These are phyloP conservation scores for Geranomyces michiganensis DNA, from an alignment of 192 early-diverging fungal genomes.

Conservation along the genomic window DNA sequence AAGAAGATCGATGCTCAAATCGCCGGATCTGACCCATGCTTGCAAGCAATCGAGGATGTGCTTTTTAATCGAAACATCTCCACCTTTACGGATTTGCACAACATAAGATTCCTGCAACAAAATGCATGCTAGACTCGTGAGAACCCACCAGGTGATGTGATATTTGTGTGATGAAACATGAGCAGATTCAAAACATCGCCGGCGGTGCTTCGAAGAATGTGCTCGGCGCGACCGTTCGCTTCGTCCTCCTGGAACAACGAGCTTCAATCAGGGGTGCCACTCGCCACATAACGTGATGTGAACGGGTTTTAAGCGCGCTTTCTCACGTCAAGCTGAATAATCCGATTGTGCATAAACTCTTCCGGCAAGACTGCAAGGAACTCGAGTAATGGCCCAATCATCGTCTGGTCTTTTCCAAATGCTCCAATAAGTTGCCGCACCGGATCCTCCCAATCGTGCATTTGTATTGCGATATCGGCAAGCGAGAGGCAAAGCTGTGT, in stretches of 20 bases:
- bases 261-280: not conserved
- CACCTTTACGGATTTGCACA: not conserved
- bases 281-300: too few relatives aligned
- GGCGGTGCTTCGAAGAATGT: conserved; percentile 68
- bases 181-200: conserved; percentile 72
- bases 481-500: conserved; percentile 82
- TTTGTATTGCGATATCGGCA: conserved; percentile 66
- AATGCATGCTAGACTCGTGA: not conserved
- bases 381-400: conserved; percentile 71
- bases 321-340: conserved; percentile 42
- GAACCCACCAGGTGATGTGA: conserved; percentile 13
- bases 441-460: conserved; percentile 76
- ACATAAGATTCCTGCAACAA: conserved; percentile 1
- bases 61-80: conserved; percentile 9
- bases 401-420: conserved; percentile 65
- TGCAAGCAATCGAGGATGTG: conserved; percentile 64
- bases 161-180: conserved; percentile 68
- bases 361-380: conserved; percentile 87
- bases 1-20: conserved; percentile 68
- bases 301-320: not conserved
- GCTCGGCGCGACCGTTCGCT: conserved; percentile 56
- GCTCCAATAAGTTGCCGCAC: conserved; percentile 71
- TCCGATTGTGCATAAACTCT: conserved; percentile 73
- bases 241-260: conserved; percentile 54
- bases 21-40: conserved; percentile 83